Conservation (phyloP, 257 asterid species). For the Scutellaria barbata region DNA sequence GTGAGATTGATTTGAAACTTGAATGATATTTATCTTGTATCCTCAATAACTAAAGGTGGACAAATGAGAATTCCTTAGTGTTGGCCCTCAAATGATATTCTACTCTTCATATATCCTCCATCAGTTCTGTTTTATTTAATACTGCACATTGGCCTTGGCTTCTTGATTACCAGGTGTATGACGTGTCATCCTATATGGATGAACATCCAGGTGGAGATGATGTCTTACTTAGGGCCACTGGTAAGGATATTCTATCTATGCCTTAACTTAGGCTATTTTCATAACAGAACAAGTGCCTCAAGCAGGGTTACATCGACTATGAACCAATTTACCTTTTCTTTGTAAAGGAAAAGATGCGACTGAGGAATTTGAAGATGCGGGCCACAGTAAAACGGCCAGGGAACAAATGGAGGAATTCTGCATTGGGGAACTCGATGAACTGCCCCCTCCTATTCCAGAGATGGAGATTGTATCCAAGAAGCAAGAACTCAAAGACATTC, state of each 20-base stretch:
- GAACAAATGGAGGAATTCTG: constrained; percentile 75
- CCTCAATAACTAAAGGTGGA: background rate
- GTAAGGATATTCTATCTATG: constrained; percentile 39
- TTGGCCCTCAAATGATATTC: background rate
- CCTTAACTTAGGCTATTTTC: background rate
- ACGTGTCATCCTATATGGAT: constrained; percentile 78
- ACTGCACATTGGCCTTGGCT: constrained; percentile 7
- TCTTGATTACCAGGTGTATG: constrained; percentile 75
- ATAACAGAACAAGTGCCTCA: background rate
- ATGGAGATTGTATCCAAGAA: constrained; percentile 54
- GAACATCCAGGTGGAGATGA: constrained; percentile 99
- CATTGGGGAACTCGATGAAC: constrained; percentile 83
- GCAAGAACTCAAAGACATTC: constrained; percentile 35
- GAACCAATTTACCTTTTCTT: constrained; percentile 11
- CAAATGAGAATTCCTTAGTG: background rate
- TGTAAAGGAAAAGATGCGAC: constrained; percentile 84
- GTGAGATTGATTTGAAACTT: background rate
- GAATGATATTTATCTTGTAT: background rate
- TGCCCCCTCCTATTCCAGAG: constrained; percentile 58
- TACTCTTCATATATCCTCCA: background rate
- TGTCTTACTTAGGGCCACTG: constrained; percentile 65
- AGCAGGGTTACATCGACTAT: background rate
- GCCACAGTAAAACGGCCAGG: constrained; percentile 85
- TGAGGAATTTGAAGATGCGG: constrained; percentile 95
- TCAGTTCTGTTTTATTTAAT: constrained; percentile 5